Base-by-base conservation (phyloP, 768 basidiomycete species). In the Leccinum subtestaceum region DNA sequence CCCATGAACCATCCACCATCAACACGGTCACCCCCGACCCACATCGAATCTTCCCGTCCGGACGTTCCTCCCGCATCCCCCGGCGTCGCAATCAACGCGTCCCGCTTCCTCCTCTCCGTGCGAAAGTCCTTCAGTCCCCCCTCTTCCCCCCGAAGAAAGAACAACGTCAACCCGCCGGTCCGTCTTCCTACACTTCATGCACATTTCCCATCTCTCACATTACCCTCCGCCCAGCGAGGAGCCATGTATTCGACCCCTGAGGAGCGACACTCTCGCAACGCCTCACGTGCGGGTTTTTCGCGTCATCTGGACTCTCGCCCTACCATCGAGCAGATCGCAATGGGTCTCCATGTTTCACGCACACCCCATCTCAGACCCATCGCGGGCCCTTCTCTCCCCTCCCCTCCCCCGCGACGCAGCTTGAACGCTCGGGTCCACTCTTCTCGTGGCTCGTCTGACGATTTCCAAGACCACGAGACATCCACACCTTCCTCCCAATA, bases 321-420 rank as follows among this genome's bases (percentile, higher is more conserved):
- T 1, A 86, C 84, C 50, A 80, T 89, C 43, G 84, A 87, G 65
- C 88, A 91, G 73, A 91, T 91, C 60, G 85, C 87, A 13, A 90
- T 91, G 88, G 89, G 89, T 19, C 78, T 91, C 23, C 89, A 91
- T 70, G 75, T 87, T 31, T 90, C 89, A 6, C 83, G 86, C 38
- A 91, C 89, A 1, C 89, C 89, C 4, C 88, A 90, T 68, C 73
- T 90, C 29, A 80, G 84, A 46, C 78, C 81, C 9, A 68, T 63
- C 31, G 34, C 57, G 9, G 63, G 55, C 46, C 53, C 68, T 13
- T 64, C 57, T 45, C 71, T 65, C 3, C 53, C 63, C 12, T 56
- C 71, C 13, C 58, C 61, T 38, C 63, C 61, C 11, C 54, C 65
- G 21, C 59, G 51, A 36, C 66, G 59, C 53, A 59, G 19, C 53